Percentiles rank a stretch among this genome's conserved stretches.
Evolutionary conservation across 148 eudicot genomes (phyloP).

Genomic region (Oxyria digyna): DNA sequence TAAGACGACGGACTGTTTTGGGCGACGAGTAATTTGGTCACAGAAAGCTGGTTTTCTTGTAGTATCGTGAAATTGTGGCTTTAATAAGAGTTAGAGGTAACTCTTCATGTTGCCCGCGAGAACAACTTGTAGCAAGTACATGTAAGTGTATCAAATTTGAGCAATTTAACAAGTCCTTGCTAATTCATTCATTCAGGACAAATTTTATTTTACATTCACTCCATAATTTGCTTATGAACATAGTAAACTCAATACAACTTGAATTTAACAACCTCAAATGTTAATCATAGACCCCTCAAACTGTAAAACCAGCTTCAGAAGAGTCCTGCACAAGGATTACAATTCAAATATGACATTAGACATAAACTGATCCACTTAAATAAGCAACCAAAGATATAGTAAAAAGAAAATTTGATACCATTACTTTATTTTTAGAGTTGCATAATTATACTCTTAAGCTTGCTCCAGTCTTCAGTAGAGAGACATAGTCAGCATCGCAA

Average conservation of each 20-base stretch:
- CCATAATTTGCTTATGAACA: neutral
- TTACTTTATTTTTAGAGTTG: neutral
- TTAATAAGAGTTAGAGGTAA: too few species aligned
- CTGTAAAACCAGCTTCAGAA: slow-evolving; percentile 1
- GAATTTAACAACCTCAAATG: neutral
- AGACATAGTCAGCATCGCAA: neutral
- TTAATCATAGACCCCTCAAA: neutral
- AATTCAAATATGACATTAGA: neutral
- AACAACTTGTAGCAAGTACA: too few species aligned
- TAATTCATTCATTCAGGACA: neutral
- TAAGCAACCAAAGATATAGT: neutral
- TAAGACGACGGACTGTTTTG: too few species aligned
- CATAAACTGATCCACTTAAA: neutral
- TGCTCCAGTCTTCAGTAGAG: neutral
- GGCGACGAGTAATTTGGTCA: too few species aligned
- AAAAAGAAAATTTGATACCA: neutral
- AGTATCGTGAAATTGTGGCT: too few species aligned
- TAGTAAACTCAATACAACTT: neutral
- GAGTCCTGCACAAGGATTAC: neutral
- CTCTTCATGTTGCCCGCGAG: neutral
- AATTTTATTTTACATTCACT: neutral
- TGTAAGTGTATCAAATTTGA: neutral
- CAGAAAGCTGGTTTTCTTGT: too few species aligned
- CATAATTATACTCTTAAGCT: neutral
- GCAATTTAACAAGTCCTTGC: neutral